Evolutionary conservation across 148 eudicot species (phyloP), one percentile per base, ranked within the genome.

Genomic region (Camellia sinensis): DNA sequence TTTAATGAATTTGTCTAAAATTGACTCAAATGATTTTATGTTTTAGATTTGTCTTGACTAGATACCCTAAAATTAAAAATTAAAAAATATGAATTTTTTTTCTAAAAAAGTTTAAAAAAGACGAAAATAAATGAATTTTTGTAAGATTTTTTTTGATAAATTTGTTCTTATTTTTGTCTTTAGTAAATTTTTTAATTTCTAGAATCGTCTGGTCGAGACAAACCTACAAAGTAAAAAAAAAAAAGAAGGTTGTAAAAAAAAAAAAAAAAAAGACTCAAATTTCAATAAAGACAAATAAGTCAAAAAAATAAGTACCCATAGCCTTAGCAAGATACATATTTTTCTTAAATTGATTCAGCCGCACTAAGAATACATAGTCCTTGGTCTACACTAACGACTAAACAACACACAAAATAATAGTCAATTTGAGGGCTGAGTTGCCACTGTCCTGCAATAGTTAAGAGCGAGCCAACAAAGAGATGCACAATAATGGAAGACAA

Each of bases 391-490:
- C 37, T 29, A 29, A 29, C 1, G 37, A 29, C 37, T 1, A 29
- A 13, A n/a, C 2, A 48, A 64, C 15, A 59, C 53, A 59, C 13
- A 43, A 11, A 59, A 8, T 75, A 37, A 22, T 41, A 18, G 41
- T 53, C 67, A 17, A 17, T 46, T 64, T n/a, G 11, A 3, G 67
- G 6, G 64, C 46, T 17, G 64, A 37, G 9, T 45, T 11, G 17
- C 46, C 7, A 29, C 19, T 18, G 0, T 46, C 71, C 40, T 63
- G 71, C 44, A 63, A 64, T 64, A 63, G 45, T 14, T 64, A 66
- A 65, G 4, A 50, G 6, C 19, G 15, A 50, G 66, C 22, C 48
- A 78, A 18, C 40, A 78, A 37, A 78, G 63, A 65, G 64, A 78
- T 14, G n/a, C n/a, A 56, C 73, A 44, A 17, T 6, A 62, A 60